Base-by-base conservation (phyloP, 768 basidiomycete genomes). In the Kondoa malvinella region DNA sequence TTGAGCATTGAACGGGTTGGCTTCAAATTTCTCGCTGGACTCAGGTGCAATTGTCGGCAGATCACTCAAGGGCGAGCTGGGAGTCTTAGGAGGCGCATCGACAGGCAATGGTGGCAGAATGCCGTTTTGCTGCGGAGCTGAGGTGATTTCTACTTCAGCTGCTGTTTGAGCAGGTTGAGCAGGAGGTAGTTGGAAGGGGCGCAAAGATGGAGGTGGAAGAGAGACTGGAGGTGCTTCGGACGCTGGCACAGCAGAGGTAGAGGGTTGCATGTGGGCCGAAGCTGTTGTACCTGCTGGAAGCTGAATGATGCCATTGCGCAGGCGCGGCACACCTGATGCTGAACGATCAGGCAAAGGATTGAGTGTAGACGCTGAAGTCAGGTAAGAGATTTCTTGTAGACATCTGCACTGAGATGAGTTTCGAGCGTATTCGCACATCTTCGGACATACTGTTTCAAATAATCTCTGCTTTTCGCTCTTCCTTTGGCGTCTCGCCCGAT, bases 321-420 rank as follows among this genome's bases (percentile, higher is more conserved):
- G 73, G 1, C 74, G 32, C 3, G 65, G 65, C 56, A 72, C 60
- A 58, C 67, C 66, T 29, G 71, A 67, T 12, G 71, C 71, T 17
- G 69, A 68, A 60, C 69, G 68, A 3, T 68, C 66, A 4, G 71
- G 66, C 25, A 73, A 81, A 57, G 95, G 95, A 76, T 99, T 99
- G 83, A 97, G 87, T 3, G 95, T 92, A 77, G 95, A 89, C 0
- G 91, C 86, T 0, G 94, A 96, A 1, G 95, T 99, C 66, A 99
- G 81, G 78, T 99, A 99, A 15, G 89, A 89, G 72, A 99, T 88
- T 81, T 99, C 95, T 79, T 97, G 95, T 29, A 99, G 81, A 78
- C 95, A 96, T 78, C 89, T 92, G 71, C 12, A 26, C 25, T 29
- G 8, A 15, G 0, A 1, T 15, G 32, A 56, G 63, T 8, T 2